Base-by-base conservation (phyloP, 2,329 filamentous ascomycete genomes). In the Didymosphaeria variabile region DNA sequence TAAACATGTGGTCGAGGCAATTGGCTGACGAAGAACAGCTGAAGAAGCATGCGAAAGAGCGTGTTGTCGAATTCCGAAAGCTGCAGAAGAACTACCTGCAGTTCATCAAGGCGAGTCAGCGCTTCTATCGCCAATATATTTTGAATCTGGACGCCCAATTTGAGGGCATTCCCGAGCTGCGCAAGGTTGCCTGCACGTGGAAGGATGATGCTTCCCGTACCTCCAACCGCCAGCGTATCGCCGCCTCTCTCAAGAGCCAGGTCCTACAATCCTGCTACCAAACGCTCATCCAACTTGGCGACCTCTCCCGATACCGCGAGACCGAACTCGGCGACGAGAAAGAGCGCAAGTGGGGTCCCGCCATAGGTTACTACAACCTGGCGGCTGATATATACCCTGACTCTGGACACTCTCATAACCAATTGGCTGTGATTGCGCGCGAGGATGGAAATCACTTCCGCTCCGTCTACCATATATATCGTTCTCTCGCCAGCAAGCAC, bases 401-500 rank as follows among this genome's bases (percentile, higher is more conserved):
- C 19, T 93, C 91, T 49, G 94, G 94, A 32, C 87, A 89, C 64
- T 91, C 93, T 17, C 91, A 96, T 72, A 94, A 99, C 72, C 95
- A 98, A 77, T 88, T 95, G 76, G 94, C 92, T 38, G 91, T 98
- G 38, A 90, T 98, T 61, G 90, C 91, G 61, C 86, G 92, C 51
- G 89, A 91, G 56, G 88, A 94, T 69, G 87, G 86, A 60, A 90
- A 94, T 67, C 91, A 96, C 74, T 86, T 98, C 54, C 88, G 93
- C 63, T 90, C 93, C 10, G 90, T 96, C 32, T 98, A 97, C 78
- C 89, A 97, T 77, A 87, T 98, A 44, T 95, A 97, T 74, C 90
- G 94, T 64, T 90, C 94, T 17, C 85, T 95, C 67, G 89, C 89
- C 9, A 89, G 92, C 34, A 84, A 88, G 55, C 84, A 89, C 44